Conservation (phyloP, 805 yeast species). For the Metschnikowia kofuensis region DNA sequence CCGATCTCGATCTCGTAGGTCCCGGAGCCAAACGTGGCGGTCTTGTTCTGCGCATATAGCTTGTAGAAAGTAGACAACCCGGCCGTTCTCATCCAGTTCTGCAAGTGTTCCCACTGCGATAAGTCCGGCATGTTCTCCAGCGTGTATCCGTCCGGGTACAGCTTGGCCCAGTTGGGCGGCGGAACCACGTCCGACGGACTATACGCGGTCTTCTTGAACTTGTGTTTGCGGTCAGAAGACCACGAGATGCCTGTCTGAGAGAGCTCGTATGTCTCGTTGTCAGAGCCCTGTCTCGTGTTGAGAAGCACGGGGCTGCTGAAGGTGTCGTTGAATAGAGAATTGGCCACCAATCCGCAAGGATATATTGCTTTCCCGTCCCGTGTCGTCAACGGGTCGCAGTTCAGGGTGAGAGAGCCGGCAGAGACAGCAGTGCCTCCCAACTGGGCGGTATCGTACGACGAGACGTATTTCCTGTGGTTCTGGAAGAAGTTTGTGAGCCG, state of each 20-base stretch:
- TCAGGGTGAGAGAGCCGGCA: constrained; percentile 43
- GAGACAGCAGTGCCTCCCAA: constrained; percentile 71
- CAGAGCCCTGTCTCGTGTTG: constrained; percentile 41
- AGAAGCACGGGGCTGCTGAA: constrained; percentile 52
- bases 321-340: constrained; percentile 88
- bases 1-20: constrained; percentile 66
- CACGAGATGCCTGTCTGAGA: constrained; percentile 72
- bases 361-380: constrained; percentile 49
- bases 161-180: constrained; percentile 86
- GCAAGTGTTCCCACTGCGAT: constrained; percentile 75
- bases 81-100: constrained; percentile 98
- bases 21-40: constrained; percentile 56
- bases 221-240: constrained; percentile 64
- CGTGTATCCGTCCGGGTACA: constrained; percentile 87
- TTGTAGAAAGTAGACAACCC: constrained; percentile 89
- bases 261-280: constrained; percentile 44
- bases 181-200: constrained; percentile 73
- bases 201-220: constrained; percentile 73
- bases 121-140: constrained; percentile 75
- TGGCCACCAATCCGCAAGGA: constrained; percentile 96
- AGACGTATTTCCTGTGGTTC: constrained; percentile 92
- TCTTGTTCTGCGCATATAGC: constrained; percentile 70
- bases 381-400: constrained; percentile 38
- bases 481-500: constrained; percentile 87
- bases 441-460: constrained; percentile 78